phyloP scores from a whole-genome alignment of 371 early-diverging fungal species.

The Mucor sp. region DNA sequence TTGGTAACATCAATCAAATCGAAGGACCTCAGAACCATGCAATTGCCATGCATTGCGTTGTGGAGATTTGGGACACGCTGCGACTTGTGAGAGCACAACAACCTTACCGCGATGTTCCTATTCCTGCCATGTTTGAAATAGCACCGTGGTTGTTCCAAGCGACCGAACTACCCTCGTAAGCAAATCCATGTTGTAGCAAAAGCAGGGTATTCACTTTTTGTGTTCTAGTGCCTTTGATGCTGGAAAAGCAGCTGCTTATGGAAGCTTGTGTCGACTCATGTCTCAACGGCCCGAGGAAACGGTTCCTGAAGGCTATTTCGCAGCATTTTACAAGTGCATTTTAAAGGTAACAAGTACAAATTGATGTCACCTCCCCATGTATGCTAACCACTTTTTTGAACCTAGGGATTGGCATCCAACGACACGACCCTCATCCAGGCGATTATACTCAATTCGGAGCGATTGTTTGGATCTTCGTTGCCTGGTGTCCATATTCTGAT shows the following conservation, averaged over 20 bases:
- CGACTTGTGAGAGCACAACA: constrained; percentile 56
- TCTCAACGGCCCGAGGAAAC: constrained; percentile 67
- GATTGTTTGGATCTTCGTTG: constrained; percentile 63
- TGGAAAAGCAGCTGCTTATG: constrained; percentile 65
- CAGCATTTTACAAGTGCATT: constrained; percentile 69
- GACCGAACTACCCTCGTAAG: constrained; percentile 59
- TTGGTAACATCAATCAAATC: constrained; percentile 72
- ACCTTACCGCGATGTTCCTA: constrained; percentile 52
- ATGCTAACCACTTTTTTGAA: neutral
- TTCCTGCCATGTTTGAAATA: constrained; percentile 69
- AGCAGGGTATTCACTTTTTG: too few species aligned
- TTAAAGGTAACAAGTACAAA: constrained; percentile 44
- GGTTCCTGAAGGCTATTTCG: constrained; percentile 55
- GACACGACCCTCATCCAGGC: constrained; percentile 59
- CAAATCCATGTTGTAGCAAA: neutral
- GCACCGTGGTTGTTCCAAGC: constrained; percentile 71
- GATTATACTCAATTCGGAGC: constrained; percentile 66
- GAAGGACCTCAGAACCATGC: constrained; percentile 62
- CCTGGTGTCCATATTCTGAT: constrained; percentile 73
- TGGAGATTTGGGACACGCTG: constrained; percentile 70
- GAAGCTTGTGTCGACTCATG: constrained; percentile 77
- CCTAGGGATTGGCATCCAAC: constrained; percentile 56
- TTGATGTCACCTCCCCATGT: neutral
- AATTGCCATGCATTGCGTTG: constrained; percentile 70
- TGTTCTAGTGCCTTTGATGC: constrained; percentile 58